A percentile compares a stretch with the other conserved stretches of the same genome.
These are phyloP conservation scores for Cystobasidium pallidum DNA, from an alignment of 1,284 basidiomycete species.

Conservation along the genomic window DNA sequence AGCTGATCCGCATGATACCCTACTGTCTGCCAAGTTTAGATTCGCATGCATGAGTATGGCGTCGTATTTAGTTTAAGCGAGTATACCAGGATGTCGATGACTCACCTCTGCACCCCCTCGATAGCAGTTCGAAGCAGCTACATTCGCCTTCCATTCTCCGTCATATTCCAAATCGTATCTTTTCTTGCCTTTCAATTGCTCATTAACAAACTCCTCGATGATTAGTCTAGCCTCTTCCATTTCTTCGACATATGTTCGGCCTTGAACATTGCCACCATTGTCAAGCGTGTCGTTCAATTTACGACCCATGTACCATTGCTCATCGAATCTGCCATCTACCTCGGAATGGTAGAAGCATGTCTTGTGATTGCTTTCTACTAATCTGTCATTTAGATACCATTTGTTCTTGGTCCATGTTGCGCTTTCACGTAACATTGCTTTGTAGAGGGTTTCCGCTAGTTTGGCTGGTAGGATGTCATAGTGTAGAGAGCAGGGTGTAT, in stretches of 20 bases:
- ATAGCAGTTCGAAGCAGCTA: constrained; percentile 89
- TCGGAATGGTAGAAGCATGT: constrained; percentile 71
- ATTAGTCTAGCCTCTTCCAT: constrained; percentile 79
- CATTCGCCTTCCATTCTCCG: constrained; percentile 79
- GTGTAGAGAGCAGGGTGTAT: constrained; percentile 45
- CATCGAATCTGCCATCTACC: constrained; percentile 46
- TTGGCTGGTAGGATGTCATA: constrained; percentile 21
- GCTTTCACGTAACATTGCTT: constrained; percentile 31
- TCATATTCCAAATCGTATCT: constrained; percentile 76
- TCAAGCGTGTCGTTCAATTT: constrained; percentile 58
- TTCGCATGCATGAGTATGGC: not conserved
- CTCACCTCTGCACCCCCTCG: constrained; percentile 69
- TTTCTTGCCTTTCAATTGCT: constrained; percentile 66
- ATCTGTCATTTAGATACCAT: constrained; percentile 79
- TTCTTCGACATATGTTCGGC: constrained; percentile 60
- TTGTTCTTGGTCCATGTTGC: constrained; percentile 70
- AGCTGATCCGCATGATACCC: constrained; percentile 76
- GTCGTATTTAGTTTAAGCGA: too few relatives aligned
- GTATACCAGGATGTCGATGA: not conserved
- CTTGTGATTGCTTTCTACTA: constrained; percentile 81
- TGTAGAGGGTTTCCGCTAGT: constrained; percentile 35
- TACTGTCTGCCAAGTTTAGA: constrained; percentile 61
- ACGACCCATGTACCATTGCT: constrained; percentile 75
- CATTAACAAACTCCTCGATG: constrained; percentile 76
- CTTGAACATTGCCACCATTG: constrained; percentile 1